phyloP scores from a whole-genome alignment of 805 yeast genomes.

The Saturnispora mendoncae region DNA sequence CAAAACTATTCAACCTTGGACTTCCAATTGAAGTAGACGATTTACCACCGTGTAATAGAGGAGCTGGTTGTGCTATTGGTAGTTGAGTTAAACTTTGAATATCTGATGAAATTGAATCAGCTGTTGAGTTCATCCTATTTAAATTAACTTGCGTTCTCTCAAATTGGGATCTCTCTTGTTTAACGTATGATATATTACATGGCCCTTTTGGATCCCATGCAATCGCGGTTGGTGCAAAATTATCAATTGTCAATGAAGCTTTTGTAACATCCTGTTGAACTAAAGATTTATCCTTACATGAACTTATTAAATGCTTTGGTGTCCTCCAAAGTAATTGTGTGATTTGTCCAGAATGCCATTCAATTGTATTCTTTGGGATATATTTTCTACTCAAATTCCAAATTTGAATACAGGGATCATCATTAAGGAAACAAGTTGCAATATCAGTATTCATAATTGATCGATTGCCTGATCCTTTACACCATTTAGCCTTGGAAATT shows the following conservation, averaged over 20 bases:
- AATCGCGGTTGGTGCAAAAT: conserved; percentile 41
- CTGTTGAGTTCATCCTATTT: conserved; percentile 10
- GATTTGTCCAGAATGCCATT: conserved; percentile 39
- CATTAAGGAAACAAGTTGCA: conserved; percentile 66
- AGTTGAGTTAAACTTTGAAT: conserved; percentile 1
- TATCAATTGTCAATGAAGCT: conserved; percentile 39
- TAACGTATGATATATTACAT: conserved; percentile 42
- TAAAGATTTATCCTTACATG: conserved; percentile 42
- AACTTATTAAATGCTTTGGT: conserved; percentile 38
- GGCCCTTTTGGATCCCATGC: conserved; percentile 47
- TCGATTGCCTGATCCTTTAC: conserved; percentile 32
- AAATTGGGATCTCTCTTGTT: conserved; percentile 40
- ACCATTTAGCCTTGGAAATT: conserved; percentile 69
- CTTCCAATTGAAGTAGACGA: not conserved
- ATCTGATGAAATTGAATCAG: conserved; percentile 2
- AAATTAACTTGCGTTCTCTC: conserved; percentile 19
- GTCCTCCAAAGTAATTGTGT: conserved; percentile 52
- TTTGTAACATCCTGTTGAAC: conserved; percentile 38
- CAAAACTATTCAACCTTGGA: conserved; percentile 5
- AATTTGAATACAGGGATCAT: conserved; percentile 60
- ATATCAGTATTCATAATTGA: conserved; percentile 51
- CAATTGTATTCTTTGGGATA: conserved; percentile 53
- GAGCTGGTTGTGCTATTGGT: not conserved
- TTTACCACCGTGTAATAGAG: not conserved
- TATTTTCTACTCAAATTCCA: conserved; percentile 64